Conservation (phyloP, 192 early-diverging fungal genomes). For the Entophlyctis luteolus region DNA sequence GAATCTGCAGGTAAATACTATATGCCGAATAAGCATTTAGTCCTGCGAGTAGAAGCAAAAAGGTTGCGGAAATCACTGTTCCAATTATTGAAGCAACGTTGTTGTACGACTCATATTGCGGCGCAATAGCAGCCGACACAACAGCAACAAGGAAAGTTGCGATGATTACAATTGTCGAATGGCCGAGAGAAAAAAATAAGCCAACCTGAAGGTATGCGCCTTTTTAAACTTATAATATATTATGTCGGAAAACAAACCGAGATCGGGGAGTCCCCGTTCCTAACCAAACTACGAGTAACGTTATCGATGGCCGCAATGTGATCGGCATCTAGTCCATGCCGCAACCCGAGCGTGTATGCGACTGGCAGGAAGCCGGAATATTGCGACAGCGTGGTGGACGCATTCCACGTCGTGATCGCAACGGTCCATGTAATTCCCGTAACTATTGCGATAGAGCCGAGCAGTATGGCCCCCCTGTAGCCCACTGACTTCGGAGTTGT, state of each 20-base stretch:
- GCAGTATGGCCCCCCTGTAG: background rate
- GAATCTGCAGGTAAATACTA: slow-evolving; percentile 26
- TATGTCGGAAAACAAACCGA: slow-evolving; percentile 47
- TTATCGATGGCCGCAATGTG: slow-evolving; percentile 75
- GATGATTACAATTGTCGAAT: slow-evolving; percentile 63
- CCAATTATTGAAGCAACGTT: slow-evolving; percentile 49
- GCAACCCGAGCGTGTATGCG: slow-evolving; percentile 31
- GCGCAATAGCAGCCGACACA: slow-evolving; percentile 13
- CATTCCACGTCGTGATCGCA: background rate
- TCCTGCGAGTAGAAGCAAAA: slow-evolving; percentile 58
- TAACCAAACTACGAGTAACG: slow-evolving; percentile 60
- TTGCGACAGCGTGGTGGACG: background rate
- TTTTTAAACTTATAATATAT: no score
- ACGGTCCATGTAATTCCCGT: background rate
- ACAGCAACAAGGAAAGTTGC: slow-evolving; percentile 19
- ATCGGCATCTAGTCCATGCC: slow-evolving; percentile 45
- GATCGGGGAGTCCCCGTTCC: slow-evolving; percentile 35
- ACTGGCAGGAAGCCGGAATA: slow-evolving; percentile 11
- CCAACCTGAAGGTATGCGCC: slow-evolving; percentile 51
- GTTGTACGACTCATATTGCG: background rate
- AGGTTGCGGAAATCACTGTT: slow-evolving; percentile 54
- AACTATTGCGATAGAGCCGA: background rate
- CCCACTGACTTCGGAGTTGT: no score
- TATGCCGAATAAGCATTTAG: slow-evolving; percentile 39
- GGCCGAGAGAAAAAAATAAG: slow-evolving; percentile 65